Evolutionary conservation across 495 filamentous ascomycete genomes (phyloP).

Genomic region (Xanthoparmelia taractica): DNA sequence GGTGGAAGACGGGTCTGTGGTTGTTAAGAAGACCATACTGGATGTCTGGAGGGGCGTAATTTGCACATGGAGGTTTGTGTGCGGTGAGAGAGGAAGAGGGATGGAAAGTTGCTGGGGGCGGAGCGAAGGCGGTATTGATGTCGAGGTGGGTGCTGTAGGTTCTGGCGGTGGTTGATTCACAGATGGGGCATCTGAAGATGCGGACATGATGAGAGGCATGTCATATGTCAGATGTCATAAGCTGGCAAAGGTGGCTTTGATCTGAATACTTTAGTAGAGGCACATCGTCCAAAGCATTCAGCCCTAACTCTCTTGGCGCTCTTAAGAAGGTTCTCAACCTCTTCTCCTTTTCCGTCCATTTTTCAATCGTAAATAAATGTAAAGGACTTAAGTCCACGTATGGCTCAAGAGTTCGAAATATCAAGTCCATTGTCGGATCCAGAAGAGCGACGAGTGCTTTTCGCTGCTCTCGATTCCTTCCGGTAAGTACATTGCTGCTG

Average conservation of each 20-base stretch:
- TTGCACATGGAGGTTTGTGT: slow-evolving; percentile 73
- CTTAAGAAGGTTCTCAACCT: neutral
- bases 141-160: neutral
- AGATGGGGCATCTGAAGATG: neutral
- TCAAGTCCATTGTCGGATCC: slow-evolving; percentile 54
- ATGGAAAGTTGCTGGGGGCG: slow-evolving; percentile 59
- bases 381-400: neutral
- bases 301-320: neutral
- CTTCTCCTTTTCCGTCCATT: neutral
- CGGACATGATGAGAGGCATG: slow-evolving; percentile 26
- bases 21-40: slow-evolving; percentile 68
- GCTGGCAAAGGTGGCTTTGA: neutral
- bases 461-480: slow-evolving; percentile 75
- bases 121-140: slow-evolving; percentile 16
- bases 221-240: neutral
- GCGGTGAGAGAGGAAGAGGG: slow-evolving; percentile 63
- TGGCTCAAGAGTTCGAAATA: neutral
- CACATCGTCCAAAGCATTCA: neutral
- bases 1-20: slow-evolving; percentile 35
- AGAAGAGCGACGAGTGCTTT: slow-evolving; percentile 68
- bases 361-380: neutral
- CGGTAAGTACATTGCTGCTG: slow-evolving; percentile 50
- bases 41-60: slow-evolving; percentile 61
- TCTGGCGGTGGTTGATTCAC: neutral
- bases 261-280: too few species aligned